Evolutionary conservation across 495 filamentous ascomycete genomes (phyloP), one percentile per base, ranked within the genome.

Genomic region (Neurospora africana): DNA sequence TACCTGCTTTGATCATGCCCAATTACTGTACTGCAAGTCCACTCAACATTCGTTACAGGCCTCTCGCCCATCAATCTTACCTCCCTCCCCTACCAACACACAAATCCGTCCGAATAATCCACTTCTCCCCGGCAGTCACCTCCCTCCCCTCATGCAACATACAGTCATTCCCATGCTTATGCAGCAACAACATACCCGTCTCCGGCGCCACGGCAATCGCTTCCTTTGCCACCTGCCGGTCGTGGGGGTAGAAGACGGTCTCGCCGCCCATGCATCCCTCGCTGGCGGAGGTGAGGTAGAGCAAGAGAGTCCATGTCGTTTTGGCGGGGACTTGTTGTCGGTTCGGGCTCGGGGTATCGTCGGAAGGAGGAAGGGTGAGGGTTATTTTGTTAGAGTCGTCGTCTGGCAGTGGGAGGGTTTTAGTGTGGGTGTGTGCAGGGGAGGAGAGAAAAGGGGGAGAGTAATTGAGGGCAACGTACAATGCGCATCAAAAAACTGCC

Each of bases 281-380:
- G 4, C 82, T 79, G 4, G 86, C 83, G 4, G 89, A 89, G 0
- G 91, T 94, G 39, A 98, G 86, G 75, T 98, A 98, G 69, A 97
- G 88, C 1, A 97, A 86, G 7, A 97, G 86, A 0, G 95, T 97
- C 94, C 94, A 98, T 0, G 94, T 97, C 19, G 95, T 97, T 76
- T 88, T 89, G 68, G 88, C 91, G n/a, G 84, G 84, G 5, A 83
- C 77, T n/a, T 78, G 75, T 30, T 33, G 1, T 61, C 2, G 47
- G 53, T 30, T 27, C 5, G 43, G 1, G 23, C 13, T 10, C 43
- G 17, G 21, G 38, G 61, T 6, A n/a, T 23, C 33, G 8, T 83
- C 74, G 1, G 81, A 78, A 1, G 82, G 73, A 30, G 83, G 75
- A 1, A 86, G 80, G 5, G 83, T 82, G 58, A 94, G 84, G 4